A percentile compares a stretch with the other conserved stretches of the same genome.
Evolutionary conservation across 1,284 basidiomycete genomes (phyloP).

Genomic region (Cryptococcus sp.): DNA sequence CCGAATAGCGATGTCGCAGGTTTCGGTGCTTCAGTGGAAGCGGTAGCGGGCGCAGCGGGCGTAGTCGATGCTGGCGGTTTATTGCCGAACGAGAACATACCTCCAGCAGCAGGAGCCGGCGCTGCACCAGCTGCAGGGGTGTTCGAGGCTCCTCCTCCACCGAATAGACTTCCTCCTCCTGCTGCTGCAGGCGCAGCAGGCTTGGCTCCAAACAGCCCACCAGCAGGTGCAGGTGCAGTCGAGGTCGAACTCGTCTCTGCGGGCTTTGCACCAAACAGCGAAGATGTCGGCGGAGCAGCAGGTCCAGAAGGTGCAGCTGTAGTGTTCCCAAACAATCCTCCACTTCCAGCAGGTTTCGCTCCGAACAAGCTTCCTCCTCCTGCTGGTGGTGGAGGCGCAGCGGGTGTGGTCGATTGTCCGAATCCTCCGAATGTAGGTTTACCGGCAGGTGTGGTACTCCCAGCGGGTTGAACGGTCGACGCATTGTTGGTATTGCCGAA

Average conservation of each 20-base stretch:
- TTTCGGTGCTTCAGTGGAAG: constrained; percentile 14
- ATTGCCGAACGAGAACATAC: constrained; percentile 23
- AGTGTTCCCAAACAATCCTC: constrained; percentile 3
- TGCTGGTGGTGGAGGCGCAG: constrained; percentile 17
- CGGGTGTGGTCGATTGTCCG: constrained; percentile 14
- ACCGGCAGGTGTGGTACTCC: constrained; percentile 31
- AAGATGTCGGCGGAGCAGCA: constrained; percentile 12
- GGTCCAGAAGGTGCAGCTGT: constrained; percentile 6
- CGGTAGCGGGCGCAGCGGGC: not conserved
- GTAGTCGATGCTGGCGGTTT: constrained; percentile 19
- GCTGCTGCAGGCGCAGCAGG: constrained; percentile 19
- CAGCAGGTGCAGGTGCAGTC: constrained; percentile 16
- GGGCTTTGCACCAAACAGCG: constrained; percentile 26
- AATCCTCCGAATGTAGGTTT: constrained; percentile 38
- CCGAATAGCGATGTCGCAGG: constrained; percentile 17
- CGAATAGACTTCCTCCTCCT: constrained; percentile 7
- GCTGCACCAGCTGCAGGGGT: constrained; percentile 19
- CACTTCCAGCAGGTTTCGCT: constrained; percentile 13
- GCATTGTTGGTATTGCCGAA: constrained; percentile 21
- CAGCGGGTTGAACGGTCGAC: constrained; percentile 11
- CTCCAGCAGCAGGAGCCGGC: constrained; percentile 16
- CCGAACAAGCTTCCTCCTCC: constrained; percentile 18
- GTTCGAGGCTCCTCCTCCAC: not conserved
- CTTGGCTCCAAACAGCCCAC: constrained; percentile 31
- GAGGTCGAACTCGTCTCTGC: not conserved